Evolutionary conservation across 345 rosid genomes (phyloP), one percentile per base, ranked within the genome.

Genomic region (Zanthoxylum bungeanum): DNA sequence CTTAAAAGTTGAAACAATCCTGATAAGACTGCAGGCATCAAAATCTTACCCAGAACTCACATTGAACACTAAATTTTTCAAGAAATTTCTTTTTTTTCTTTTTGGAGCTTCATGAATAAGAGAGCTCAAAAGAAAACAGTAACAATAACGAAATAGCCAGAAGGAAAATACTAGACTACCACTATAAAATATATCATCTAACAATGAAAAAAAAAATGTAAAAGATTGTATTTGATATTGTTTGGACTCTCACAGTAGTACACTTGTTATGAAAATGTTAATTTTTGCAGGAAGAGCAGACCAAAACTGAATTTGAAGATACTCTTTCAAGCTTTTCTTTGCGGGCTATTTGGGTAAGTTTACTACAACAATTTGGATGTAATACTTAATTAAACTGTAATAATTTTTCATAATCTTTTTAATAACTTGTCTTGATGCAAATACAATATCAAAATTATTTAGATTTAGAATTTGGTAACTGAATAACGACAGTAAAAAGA

Each of bases 321-420:
- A 44, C 49, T 44, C 49, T 44, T 76, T 25, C 85, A 77, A 71
- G 82, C 86, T 36, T 75, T 85, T 79, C 76, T 86, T 37, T 81
- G 83, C 25, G 90, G 84, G 1, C 22, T 74, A 50, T 33, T 86
- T 31, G 93, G 89, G 93, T 88, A 75, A 50, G 79, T 51, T 44
- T 9, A 8, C 12, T 12, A 12, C 19, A 12, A n/a, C n/a, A n/a
- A n/a, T n/a, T n/a, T 58, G 16, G n/a, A 30, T 16, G 4, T 11
- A 16, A 7, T 46, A 44, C 11, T n/a, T n/a, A n/a, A n/a, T n/a
- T n/a, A n/a, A n/a, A n/a, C n/a, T n/a, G n/a, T n/a, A n/a, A n/a
- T n/a, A n/a, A n/a, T n/a, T n/a, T n/a, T n/a, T n/a, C n/a, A n/a
- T n/a, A n/a, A n/a, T n/a, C n/a, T n/a, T n/a, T n/a, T n/a, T n/a